Evolutionary conservation across 2,329 filamentous ascomycete genomes (phyloP).

Genomic region (Pseudocercospora ulei): DNA sequence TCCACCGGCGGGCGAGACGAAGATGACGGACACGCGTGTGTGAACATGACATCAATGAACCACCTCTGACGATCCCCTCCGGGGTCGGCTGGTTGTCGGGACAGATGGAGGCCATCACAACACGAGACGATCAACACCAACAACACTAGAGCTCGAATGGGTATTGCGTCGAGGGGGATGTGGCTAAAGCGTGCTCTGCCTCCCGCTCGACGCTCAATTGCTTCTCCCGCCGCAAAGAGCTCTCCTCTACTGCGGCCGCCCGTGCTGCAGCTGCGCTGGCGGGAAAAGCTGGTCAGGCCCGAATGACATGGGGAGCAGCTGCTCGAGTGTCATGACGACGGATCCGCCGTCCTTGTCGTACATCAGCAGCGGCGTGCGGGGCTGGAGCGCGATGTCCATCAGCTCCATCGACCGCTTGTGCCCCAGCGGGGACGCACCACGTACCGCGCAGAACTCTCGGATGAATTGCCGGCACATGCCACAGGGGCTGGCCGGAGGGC

Average conservation of each 20-base stretch:
- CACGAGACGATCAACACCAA: no score
- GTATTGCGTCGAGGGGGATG: no score
- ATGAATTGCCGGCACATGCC: slow-evolving; percentile 89
- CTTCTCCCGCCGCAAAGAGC: no score
- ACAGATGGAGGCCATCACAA: no score
- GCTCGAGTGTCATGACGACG: slow-evolving; percentile 58
- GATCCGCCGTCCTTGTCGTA: slow-evolving; percentile 72
- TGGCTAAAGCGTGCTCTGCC: no score
- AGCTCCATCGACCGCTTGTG: not conserved
- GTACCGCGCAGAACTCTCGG: slow-evolving; percentile 41
- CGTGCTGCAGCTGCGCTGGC: slow-evolving; percentile 25
- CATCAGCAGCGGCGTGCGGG: slow-evolving; percentile 70
- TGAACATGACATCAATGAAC: no score
- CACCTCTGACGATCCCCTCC: no score
- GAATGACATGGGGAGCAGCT: slow-evolving; percentile 49
- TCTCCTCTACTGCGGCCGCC: slow-evolving; percentile 12
- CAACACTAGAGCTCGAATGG: no score
- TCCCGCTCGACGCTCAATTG: no score
- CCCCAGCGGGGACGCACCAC: not conserved
- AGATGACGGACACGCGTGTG: no score
- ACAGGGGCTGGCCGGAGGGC: slow-evolving; percentile 52
- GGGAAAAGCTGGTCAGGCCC: slow-evolving; percentile 42
- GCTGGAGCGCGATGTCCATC: slow-evolving; percentile 17
- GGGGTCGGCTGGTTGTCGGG: no score
- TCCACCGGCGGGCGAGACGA: no score